Percentiles rank a stretch among this genome's conserved stretches.
Conservation (phyloP, 805 yeast species). For the Yarrowia hollandica region DNA sequence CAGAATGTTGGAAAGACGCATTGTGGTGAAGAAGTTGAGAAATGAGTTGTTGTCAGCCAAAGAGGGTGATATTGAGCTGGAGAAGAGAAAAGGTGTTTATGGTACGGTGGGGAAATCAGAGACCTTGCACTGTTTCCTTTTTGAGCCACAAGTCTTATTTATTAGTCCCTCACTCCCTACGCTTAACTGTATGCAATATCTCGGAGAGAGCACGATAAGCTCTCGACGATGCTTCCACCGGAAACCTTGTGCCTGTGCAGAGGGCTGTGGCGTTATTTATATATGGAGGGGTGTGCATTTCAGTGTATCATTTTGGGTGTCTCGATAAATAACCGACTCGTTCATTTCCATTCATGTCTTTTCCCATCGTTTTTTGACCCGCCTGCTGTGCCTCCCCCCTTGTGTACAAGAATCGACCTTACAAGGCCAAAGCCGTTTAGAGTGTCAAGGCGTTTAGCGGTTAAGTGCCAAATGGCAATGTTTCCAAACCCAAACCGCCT, state of each 20-base stretch:
- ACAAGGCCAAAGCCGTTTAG: not conserved
- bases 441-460: slow-evolving; percentile 20
- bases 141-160: slow-evolving; percentile 7
- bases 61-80: too few relatives aligned
- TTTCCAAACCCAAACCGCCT: not conserved
- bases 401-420: too few relatives aligned
- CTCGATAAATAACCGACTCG: too few relatives aligned
- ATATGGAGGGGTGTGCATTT: too few relatives aligned
- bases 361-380: too few relatives aligned
- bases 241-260: slow-evolving; percentile 4
- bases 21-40: not conserved
- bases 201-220: slow-evolving; percentile 11
- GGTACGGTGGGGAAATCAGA: slow-evolving; percentile 11
- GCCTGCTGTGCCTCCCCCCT: too few relatives aligned
- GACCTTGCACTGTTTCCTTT: not conserved
- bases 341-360: too few relatives aligned
- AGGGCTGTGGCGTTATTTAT: too few relatives aligned
- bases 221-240: not conserved
- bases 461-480: slow-evolving; percentile 11
- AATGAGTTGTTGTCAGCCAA: not conserved
- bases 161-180: slow-evolving; percentile 14
- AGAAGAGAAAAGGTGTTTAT: not conserved
- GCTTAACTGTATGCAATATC: slow-evolving; percentile 5
- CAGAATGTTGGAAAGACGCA: slow-evolving; percentile 7
- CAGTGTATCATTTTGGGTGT: too few relatives aligned